These are phyloP conservation scores for Spinacia oleracea DNA, from an alignment of 179 eudicot species.

Conservation along the genomic window DNA sequence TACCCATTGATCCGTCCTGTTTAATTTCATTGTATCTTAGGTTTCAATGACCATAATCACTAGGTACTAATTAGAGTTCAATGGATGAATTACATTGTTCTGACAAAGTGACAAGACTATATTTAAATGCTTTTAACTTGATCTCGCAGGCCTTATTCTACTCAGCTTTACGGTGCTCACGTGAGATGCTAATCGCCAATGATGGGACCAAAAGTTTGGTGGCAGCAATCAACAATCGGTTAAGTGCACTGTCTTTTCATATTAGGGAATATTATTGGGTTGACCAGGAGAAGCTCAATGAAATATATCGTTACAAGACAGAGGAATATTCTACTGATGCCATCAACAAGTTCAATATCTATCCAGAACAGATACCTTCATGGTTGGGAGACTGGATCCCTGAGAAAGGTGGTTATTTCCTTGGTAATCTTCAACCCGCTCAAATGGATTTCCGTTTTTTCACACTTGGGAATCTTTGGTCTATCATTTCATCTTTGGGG, in stretches of 20 bases:
- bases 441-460: conserved; percentile 49
- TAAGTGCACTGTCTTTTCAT: conserved; percentile 44
- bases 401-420: conserved; percentile 40
- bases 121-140: conserved; percentile 3
- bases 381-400: conserved; percentile 50
- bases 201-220: conserved; percentile 37
- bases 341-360: conserved; percentile 45
- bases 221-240: conserved; percentile 37
- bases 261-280: conserved; percentile 47
- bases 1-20: neutral
- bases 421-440: conserved; percentile 48
- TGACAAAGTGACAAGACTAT: neutral
- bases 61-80: neutral
- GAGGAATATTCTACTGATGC: conserved; percentile 50
- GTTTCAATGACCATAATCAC: neutral
- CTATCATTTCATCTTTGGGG: conserved; percentile 39
- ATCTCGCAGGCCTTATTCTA: conserved; percentile 43
- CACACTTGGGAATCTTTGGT: conserved; percentile 45
- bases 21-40: neutral
- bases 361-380: conserved; percentile 49
- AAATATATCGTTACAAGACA: conserved; percentile 48
- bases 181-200: conserved; percentile 41
- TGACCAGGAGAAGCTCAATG: conserved; percentile 47
- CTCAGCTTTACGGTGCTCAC: conserved; percentile 45
- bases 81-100: neutral